A percentile compares a stretch with the other conserved stretches of the same genome.
Evolutionary conservation across 2,329 filamentous ascomycete genomes (phyloP).

Genomic region (Beauveria sp.): DNA sequence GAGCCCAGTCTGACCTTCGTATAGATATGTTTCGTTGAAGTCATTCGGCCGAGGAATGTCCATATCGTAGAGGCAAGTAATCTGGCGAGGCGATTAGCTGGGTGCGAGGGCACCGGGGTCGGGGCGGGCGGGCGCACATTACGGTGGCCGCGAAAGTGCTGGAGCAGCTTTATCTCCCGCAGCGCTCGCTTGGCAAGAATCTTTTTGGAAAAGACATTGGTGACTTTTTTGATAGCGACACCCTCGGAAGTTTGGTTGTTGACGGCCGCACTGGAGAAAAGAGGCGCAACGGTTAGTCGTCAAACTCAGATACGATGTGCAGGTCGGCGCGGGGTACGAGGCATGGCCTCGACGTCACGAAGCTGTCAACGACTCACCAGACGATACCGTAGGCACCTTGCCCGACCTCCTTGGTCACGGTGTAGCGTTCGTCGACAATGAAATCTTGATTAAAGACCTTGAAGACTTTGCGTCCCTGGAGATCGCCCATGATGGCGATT

Average conservation of each 20-base stretch:
- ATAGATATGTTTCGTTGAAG: slow-evolving; percentile 98
- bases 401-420: slow-evolving; percentile 95
- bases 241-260: slow-evolving; percentile 88
- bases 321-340: slow-evolving; percentile 14
- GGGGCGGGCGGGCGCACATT: slow-evolving; percentile 51
- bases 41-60: slow-evolving; percentile 94
- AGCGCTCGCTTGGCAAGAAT: slow-evolving; percentile 96
- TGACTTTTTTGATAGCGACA: slow-evolving; percentile 98
- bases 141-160: slow-evolving; percentile 89
- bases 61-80: slow-evolving; percentile 99
- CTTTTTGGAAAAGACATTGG: slow-evolving; percentile 99
- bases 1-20: slow-evolving; percentile 64
- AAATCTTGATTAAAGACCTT: slow-evolving; percentile 99
- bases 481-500: slow-evolving; percentile 26
- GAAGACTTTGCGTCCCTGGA: slow-evolving; percentile 73
- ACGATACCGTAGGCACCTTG: slow-evolving; percentile 98
- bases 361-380: slow-evolving; percentile 53
- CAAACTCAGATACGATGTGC: not conserved
- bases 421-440: slow-evolving; percentile 95
- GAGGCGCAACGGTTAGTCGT: not conserved
- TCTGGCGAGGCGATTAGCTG: slow-evolving; percentile 50
- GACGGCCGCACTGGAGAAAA: slow-evolving; percentile 65
- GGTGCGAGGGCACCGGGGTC: slow-evolving; percentile 2
- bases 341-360: not conserved
- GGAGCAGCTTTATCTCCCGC: slow-evolving; percentile 95